Evolutionary conservation across 345 rosid genomes (phyloP).

Genomic region (Rhizophora mangle): DNA sequence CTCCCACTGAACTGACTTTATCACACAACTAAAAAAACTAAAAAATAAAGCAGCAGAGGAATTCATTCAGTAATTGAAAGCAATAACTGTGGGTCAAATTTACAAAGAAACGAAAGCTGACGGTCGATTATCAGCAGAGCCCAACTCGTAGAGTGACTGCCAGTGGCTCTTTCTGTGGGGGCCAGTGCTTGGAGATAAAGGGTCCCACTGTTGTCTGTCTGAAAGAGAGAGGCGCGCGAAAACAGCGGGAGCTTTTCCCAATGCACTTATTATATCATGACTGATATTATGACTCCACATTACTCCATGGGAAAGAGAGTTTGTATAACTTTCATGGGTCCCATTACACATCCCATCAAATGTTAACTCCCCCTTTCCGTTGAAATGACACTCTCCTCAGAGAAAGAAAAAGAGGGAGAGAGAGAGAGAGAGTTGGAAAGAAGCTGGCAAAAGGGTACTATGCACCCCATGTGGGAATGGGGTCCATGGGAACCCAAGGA

Average conservation of each 20-base stretch:
- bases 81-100: too few relatives aligned
- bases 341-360: slow-evolving; percentile 23
- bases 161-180: slow-evolving; percentile 17
- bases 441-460: slow-evolving; percentile 4
- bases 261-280: slow-evolving; percentile 22
- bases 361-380: slow-evolving; percentile 7
- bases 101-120: neutral
- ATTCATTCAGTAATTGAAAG: too few relatives aligned
- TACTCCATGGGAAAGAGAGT: too few relatives aligned
- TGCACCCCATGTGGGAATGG: slow-evolving; percentile 41
- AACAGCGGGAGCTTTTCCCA: slow-evolving; percentile 80
- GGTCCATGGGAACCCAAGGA: slow-evolving; percentile 27
- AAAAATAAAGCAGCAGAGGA: neutral
- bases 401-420: too few relatives aligned
- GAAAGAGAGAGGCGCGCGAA: slow-evolving; percentile 50
- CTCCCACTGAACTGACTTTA: slow-evolving; percentile 23
- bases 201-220: slow-evolving; percentile 13
- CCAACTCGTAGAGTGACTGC: neutral
- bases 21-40: slow-evolving; percentile 8
- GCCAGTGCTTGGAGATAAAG: neutral
- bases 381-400: neutral
- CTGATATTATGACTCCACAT: too few relatives aligned
- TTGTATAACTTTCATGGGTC: slow-evolving; percentile 2
- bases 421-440: too few relatives aligned
- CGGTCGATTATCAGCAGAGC: neutral